These are phyloP conservation scores for Cardiospermum halicacabum DNA, from an alignment of 345 rosid species.

Conservation along the genomic window DNA sequence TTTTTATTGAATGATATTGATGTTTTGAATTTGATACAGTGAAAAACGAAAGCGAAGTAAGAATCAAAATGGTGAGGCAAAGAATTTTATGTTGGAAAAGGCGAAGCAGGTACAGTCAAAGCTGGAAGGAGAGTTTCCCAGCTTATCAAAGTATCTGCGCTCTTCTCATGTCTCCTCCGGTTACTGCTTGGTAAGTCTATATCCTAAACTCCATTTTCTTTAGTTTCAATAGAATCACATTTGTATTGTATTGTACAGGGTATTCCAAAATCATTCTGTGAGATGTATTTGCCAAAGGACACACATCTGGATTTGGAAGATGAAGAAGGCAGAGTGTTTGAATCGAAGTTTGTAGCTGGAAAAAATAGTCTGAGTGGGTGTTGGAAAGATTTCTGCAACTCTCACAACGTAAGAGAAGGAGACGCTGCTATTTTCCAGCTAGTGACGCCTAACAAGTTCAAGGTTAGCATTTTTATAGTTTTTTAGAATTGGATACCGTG, in stretches of 20 bases:
- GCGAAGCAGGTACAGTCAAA: slow-evolving; percentile 51
- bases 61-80: slow-evolving; percentile 15
- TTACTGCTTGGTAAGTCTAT: slow-evolving; percentile 51
- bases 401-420: slow-evolving; percentile 47
- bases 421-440: slow-evolving; percentile 65
- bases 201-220: not conserved
- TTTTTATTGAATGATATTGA: too few relatives aligned
- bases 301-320: slow-evolving; percentile 42
- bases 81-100: slow-evolving; percentile 29
- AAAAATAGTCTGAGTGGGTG: slow-evolving; percentile 66
- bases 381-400: slow-evolving; percentile 58
- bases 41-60: slow-evolving; percentile 31
- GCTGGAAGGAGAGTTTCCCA: slow-evolving; percentile 45
- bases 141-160: slow-evolving; percentile 51
- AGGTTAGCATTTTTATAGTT: slow-evolving; percentile 45
- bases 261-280: slow-evolving; percentile 32
- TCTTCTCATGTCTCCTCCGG: slow-evolving; percentile 58
- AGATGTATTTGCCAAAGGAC: slow-evolving; percentile 32
- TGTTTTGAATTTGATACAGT: slow-evolving; percentile 17
- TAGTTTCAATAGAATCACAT: too few relatives aligned
- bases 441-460: slow-evolving; percentile 39
- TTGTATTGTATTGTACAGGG: slow-evolving; percentile 29
- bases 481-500: too few relatives aligned
- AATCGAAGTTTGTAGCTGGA: slow-evolving; percentile 38
- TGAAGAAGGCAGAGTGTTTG: slow-evolving; percentile 35